Evolutionary conservation across 164 flowering plant species (phyloP).

Genomic region (Aristolochia contorta): DNA sequence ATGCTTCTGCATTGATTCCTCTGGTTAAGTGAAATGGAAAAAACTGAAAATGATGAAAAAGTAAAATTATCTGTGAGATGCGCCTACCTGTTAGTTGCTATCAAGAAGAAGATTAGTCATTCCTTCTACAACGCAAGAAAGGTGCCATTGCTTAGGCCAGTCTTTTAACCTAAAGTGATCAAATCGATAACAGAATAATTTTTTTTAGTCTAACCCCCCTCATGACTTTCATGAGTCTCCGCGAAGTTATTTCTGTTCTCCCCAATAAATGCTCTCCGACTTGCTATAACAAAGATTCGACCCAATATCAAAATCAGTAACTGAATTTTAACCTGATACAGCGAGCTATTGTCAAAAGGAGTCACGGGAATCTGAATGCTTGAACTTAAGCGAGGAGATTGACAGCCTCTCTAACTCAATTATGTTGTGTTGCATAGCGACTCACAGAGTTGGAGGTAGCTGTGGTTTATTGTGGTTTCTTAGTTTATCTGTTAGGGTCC

Average conservation of each 20-base stretch:
- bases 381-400: too few relatives aligned
- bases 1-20: not conserved
- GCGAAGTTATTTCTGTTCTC: conserved; percentile 14
- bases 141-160: conserved; percentile 47
- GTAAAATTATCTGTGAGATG: conserved; percentile 49
- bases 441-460: too few relatives aligned
- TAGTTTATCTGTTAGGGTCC: too few relatives aligned
- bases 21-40: too few relatives aligned
- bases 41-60: not conserved
- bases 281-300: not conserved
- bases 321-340: too few relatives aligned
- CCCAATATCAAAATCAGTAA: too few relatives aligned
- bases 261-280: conserved; percentile 83
- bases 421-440: too few relatives aligned
- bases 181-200: not conserved
- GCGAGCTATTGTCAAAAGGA: too few relatives aligned
- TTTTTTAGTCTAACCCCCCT: too few relatives aligned
- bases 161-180: conserved; percentile 51
- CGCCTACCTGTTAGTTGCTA: conserved; percentile 58
- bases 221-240: not conserved
- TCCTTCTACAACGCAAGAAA: conserved; percentile 73
- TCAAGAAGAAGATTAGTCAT: conserved; percentile 56
- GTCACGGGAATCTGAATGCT: too few relatives aligned
- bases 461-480: too few relatives aligned
- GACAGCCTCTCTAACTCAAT: too few relatives aligned